These are phyloP conservation scores for Leersia perrieri DNA, from an alignment of 176 grass and related monocot genomes.

Conservation along the genomic window DNA sequence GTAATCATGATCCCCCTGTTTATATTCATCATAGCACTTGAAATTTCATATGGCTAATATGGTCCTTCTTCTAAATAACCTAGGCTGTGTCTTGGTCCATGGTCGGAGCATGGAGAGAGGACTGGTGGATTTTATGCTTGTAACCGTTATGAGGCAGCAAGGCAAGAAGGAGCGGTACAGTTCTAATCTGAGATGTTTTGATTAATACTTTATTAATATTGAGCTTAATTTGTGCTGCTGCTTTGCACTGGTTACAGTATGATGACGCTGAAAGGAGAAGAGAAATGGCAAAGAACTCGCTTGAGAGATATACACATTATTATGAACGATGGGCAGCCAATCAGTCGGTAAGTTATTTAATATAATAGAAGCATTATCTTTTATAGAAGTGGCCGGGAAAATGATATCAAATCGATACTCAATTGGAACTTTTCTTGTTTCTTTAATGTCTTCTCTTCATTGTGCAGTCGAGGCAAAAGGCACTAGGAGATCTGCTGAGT, in stretches of 20 bases:
- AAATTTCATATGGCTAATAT: constrained; percentile 12
- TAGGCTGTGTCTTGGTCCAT: constrained; percentile 97
- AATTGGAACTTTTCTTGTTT: constrained; percentile 16
- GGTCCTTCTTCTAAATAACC: constrained; percentile 8
- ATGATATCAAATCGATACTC: background rate
- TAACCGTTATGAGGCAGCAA: constrained; percentile 97
- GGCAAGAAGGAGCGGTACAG: constrained; percentile 96
- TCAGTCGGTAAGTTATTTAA: constrained; percentile 76
- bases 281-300: constrained; percentile 99
- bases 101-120: constrained; percentile 98
- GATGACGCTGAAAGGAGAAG: constrained; percentile 99
- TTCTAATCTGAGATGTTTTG: constrained; percentile 30
- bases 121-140: constrained; percentile 99
- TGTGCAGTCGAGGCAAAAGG: constrained; percentile 91
- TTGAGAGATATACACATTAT: constrained; percentile 99
- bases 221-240: background rate
- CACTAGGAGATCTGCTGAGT: constrained; percentile 77
- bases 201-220: background rate
- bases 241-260: constrained; percentile 61
- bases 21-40: constrained; percentile 26
- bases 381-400: background rate
- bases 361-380: constrained; percentile 12
- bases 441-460: constrained; percentile 23
- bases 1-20: constrained; percentile 2
- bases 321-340: constrained; percentile 99